Conservation (phyloP, 148 eudicot genomes). For the Chenopodium quinoa region DNA sequence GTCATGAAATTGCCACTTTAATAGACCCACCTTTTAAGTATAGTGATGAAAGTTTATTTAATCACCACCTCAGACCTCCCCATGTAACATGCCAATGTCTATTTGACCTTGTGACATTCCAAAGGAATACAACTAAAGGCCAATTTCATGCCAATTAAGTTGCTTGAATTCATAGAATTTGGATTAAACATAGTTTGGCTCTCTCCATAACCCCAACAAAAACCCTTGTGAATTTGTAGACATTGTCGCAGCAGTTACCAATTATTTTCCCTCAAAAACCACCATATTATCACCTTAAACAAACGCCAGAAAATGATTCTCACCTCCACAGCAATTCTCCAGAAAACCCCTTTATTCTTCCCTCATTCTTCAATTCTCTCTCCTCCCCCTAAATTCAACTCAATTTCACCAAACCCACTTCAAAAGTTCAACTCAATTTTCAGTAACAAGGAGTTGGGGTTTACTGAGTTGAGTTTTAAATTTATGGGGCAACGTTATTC, state of each 20-base stretch:
- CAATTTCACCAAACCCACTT: constrained; percentile 22
- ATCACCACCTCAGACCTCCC: no score
- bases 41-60: no score
- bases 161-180: background rate
- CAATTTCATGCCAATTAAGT: background rate
- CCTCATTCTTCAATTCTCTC: constrained; percentile 22
- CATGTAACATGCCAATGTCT: no score
- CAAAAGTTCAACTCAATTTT: constrained; percentile 16
- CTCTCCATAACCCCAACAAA: background rate
- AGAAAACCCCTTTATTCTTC: constrained; percentile 12
- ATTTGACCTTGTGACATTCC: no score
- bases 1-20: no score
- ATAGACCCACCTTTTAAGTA: no score
- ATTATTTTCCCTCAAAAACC: background rate
- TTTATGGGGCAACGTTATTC: constrained; percentile 29
- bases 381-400: constrained; percentile 15
- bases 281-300: background rate
- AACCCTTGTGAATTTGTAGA: background rate
- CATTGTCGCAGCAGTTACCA: background rate
- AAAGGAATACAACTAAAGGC: background rate
- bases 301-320: constrained; percentile 26
- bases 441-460: constrained; percentile 15
- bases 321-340: constrained; percentile 22
- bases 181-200: background rate
- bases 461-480: constrained; percentile 6